These are phyloP conservation scores for Epichloe brachyelytri DNA, from an alignment of 2,329 filamentous ascomycete genomes.

Conservation along the genomic window DNA sequence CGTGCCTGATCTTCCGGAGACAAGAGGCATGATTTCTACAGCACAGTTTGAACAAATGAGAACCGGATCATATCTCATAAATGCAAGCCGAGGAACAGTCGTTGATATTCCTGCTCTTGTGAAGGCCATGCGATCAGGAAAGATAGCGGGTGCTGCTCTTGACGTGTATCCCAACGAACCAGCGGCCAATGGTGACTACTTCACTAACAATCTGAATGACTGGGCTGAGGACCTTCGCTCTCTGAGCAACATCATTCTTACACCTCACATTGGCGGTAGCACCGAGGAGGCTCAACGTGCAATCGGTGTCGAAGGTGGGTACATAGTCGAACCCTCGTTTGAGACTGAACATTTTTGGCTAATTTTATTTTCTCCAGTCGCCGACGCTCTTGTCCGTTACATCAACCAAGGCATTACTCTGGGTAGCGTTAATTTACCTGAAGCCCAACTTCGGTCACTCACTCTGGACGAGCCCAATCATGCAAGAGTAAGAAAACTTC, in stretches of 20 bases:
- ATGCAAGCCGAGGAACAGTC: slow-evolving; percentile 85
- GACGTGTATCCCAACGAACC: slow-evolving; percentile 95
- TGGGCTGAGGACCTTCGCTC: slow-evolving; percentile 78
- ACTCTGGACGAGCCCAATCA: slow-evolving; percentile 82
- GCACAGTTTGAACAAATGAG: slow-evolving; percentile 81
- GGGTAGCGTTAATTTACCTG: slow-evolving; percentile 93
- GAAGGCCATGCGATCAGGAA: slow-evolving; percentile 71
- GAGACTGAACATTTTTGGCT: not conserved
- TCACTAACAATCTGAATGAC: slow-evolving; percentile 66
- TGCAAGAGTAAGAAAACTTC: slow-evolving; percentile 48
- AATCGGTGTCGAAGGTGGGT: slow-evolving; percentile 70
- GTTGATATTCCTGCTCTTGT: slow-evolving; percentile 90
- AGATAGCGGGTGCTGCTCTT: slow-evolving; percentile 85
- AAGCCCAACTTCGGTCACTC: slow-evolving; percentile 78
- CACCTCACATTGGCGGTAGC: slow-evolving; percentile 92
- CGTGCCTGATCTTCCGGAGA: slow-evolving; percentile 87
- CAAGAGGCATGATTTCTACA: slow-evolving; percentile 79
- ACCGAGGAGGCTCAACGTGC: slow-evolving; percentile 96
- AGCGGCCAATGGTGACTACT: slow-evolving; percentile 88
- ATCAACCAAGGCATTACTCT: slow-evolving; percentile 90
- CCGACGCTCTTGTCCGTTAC: slow-evolving; percentile 76
- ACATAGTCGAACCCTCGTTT: slow-evolving; percentile 3
- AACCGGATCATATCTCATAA: slow-evolving; percentile 84
- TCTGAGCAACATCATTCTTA: slow-evolving; percentile 86
- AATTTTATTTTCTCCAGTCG: slow-evolving; percentile 37